A percentile compares a stretch with the other conserved stretches of the same genome.
These are phyloP conservation scores for Lachnellula occidentalis DNA, from an alignment of 2,329 filamentous ascomycete genomes.

Conservation along the genomic window DNA sequence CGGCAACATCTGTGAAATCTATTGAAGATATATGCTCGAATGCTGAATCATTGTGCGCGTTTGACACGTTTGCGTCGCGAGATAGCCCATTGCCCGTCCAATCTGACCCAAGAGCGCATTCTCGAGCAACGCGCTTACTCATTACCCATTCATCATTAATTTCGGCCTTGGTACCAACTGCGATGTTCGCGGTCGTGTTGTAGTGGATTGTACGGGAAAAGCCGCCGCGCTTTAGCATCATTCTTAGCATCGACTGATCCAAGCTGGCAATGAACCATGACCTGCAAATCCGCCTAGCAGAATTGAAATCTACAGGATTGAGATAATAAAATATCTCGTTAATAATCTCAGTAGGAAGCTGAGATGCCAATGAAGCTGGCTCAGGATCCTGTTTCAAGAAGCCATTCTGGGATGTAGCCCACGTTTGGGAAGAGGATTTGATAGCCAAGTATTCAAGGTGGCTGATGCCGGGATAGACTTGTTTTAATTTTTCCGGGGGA, in stretches of 20 bases:
- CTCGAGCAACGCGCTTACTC: conserved; percentile 39
- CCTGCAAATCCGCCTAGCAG: conserved; percentile 54
- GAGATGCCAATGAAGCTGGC: conserved; percentile 7
- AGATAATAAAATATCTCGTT: conserved; percentile 34
- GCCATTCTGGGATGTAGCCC: not conserved
- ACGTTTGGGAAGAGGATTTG: conserved; percentile 8
- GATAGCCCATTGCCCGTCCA: conserved; percentile 27
- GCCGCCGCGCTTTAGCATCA: conserved; percentile 51
- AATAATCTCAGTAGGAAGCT: conserved; percentile 34
- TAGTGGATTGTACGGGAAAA: conserved; percentile 42
- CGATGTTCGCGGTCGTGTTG: conserved; percentile 25
- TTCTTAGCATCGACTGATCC: conserved; percentile 42
- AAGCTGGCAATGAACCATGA: conserved; percentile 55
- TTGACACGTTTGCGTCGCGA: not conserved
- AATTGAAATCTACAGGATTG: conserved; percentile 45
- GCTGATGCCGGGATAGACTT: conserved; percentile 3
- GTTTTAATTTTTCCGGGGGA: not conserved
- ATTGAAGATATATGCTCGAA: conserved; percentile 33
- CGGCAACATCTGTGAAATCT: conserved; percentile 34
- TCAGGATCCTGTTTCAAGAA: not conserved
- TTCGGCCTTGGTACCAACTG: conserved; percentile 7
- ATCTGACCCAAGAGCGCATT: conserved; percentile 34
- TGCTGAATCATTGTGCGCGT: conserved; percentile 15
- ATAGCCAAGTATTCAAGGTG: conserved; percentile 13
- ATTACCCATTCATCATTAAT: conserved; percentile 30